phyloP scores from a whole-genome alignment of 2,329 filamentous ascomycete species.

The Leptographium radiaticola region DNA sequence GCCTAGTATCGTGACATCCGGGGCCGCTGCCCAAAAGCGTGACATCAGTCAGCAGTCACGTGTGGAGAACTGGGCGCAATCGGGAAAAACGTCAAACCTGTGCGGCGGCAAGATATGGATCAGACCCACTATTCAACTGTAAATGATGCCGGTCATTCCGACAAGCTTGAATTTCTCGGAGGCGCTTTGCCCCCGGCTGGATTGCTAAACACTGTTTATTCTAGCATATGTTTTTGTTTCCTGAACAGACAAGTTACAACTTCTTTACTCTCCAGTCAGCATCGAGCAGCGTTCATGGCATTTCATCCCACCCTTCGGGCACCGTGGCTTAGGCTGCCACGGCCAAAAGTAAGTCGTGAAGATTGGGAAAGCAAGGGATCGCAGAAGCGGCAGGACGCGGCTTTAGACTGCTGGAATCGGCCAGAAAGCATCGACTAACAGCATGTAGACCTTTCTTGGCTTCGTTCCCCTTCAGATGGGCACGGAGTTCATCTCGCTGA shows the following conservation, averaged over 20 bases:
- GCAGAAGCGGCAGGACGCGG: neutral
- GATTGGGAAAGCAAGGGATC: neutral
- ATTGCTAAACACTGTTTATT: neutral
- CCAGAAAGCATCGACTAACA: neutral
- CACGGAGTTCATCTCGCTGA: slow-evolving; percentile 70
- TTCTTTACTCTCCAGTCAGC: neutral
- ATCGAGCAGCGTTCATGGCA: slow-evolving; percentile 3
- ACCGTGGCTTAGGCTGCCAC: slow-evolving; percentile 16
- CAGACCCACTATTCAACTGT: neutral
- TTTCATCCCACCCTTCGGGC: slow-evolving; percentile 1
- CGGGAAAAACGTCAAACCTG: neutral
- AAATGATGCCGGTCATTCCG: neutral
- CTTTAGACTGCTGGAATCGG: too few relatives aligned
- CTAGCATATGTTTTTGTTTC: neutral
- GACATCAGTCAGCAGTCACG: neutral
- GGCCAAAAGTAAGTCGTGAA: slow-evolving; percentile 14
- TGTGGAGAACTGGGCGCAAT: neutral
- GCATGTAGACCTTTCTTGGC: slow-evolving; percentile 63
- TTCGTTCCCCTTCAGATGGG: slow-evolving; percentile 78
- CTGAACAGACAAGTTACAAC: neutral
- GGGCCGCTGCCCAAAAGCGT: neutral
- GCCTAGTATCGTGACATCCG: neutral
- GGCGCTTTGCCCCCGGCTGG: neutral
- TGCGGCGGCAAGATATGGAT: neutral
- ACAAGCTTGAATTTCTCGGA: neutral